Evolutionary conservation across 2,329 filamentous ascomycete genomes (phyloP), one percentile per base, ranked within the genome.

Genomic region (Colletotrichum endophyticum): DNA sequence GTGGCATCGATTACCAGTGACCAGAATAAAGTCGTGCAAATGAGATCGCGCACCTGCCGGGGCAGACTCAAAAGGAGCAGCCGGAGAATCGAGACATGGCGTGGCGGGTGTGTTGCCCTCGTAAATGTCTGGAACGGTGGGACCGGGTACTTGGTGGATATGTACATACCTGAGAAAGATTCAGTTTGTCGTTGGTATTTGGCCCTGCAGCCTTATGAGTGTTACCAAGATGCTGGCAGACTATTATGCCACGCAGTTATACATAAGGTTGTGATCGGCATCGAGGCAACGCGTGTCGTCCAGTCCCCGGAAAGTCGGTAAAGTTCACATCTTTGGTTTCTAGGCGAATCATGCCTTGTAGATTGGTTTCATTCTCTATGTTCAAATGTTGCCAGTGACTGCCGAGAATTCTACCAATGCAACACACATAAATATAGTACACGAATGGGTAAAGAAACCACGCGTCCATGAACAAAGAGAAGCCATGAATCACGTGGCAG

Each of bases 1-100:
- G 0, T 53, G 12, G 3, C 3, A 53, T 13, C 44, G 44, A 53
- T 0, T 13, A 49, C n/a, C 2, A 0, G 1, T 53, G 3, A 53
- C 44, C n/a, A 11, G n/a, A 22, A 53, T 53, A 1, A 53, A 44
- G 39, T 44, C 39, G 39, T 3, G 3, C 8, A 44, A 44, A 44
- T 44, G 8, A 44, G 19, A 44, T 44, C 39, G 8, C 39, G 39
- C 3, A 19, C 16, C 8, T 44, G 2, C 39, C 39, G 19, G 19
- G 39, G 19, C 39, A 49, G 19, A n/a, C 44, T 22, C n/a, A 22
- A 13, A 7, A 11, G 44, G n/a, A 6, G 44, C 44, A 49, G 5
- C 19, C 19, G 9, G 39, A 39, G 39, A 44, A 36, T 36, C 32
- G 6, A 34, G 32, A 34, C 32, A 44, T 44, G 39, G 5, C 16